Evolutionary conservation across 176 grass and related monocot species (phyloP), one percentile per base, ranked within the genome.

Genomic region (Carex scoparia): DNA sequence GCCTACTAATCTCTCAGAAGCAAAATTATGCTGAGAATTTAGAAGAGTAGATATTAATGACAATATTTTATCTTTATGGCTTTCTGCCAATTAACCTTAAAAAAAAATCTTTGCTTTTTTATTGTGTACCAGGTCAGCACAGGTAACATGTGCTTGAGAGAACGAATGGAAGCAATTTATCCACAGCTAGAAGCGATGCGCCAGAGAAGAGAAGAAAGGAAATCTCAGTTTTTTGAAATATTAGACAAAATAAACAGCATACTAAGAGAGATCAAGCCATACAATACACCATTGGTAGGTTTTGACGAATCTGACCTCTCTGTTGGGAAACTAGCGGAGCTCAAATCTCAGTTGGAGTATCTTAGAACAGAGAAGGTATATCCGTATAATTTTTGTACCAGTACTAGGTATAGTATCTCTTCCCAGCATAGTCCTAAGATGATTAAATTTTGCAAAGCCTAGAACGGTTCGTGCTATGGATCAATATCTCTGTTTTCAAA

Each of bases 281-380:
- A 18, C 10, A 87, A 87, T 15, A 79, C 63, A 3, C 68, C 60
- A 2, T 62, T 7, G 0, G 6, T 37, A 9, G 16, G 10, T 61
- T 61, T 85, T 5, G 87, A 91, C n/a, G 11, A 76, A 67, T 80
- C 87, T 30, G 85, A 93, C 86, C 87, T 98, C 37, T 92, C 93
- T 72, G 51, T 84, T 2, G 83, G 87, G 13, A 93, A 79, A 62
- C 86, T 95, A 7, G 83, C 89, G 12, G 88, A 94, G 44, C 88
- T 95, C 35, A 86, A 85, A 83, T 82, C 86, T 10, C 68, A 89
- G 0, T 89, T 94, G 63, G 86, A 89, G 1, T 58, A 84, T 31
- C 91, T 98, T 15, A 86, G 88, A 16, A 74, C 6, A 35, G 91
- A 94, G 85, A 98, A 95, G 93, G 93, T 95, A 90, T 56, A 19